Conservation (phyloP, 2,329 filamentous ascomycete species). For the Lasiodiplodia sp. region DNA sequence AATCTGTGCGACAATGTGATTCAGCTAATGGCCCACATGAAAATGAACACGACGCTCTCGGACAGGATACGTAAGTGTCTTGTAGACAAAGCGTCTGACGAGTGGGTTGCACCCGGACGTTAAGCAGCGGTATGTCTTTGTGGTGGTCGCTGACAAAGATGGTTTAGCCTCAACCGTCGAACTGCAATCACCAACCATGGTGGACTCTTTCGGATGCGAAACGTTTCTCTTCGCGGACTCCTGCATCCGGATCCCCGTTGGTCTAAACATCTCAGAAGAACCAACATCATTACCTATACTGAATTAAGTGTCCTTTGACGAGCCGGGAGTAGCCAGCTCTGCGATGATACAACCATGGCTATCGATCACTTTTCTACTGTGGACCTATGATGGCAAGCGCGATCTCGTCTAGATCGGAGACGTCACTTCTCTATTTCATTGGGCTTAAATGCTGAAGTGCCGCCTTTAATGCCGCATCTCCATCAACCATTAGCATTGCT, state of each 20-base stretch:
- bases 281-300: not conserved
- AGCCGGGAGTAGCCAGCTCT: not conserved
- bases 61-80: not conserved
- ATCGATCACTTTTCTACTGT: not conserved
- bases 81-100: not conserved
- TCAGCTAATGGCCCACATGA: not conserved
- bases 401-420: not conserved
- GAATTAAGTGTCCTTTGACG: not conserved
- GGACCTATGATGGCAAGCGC: not conserved
- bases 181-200: not conserved
- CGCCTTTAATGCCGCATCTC: not conserved
- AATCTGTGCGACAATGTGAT: not conserved
- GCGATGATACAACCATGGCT: constrained; percentile 4
- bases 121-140: constrained; percentile 5
- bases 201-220: not conserved
- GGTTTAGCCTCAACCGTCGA: constrained; percentile 7
- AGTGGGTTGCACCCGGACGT: not conserved
- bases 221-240: not conserved
- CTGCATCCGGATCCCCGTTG: not conserved
- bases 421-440: not conserved
- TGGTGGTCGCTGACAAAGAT: not conserved
- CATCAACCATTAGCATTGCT: not conserved
- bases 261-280: too few relatives aligned
- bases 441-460: not conserved
- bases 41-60: not conserved